Evolutionary conservation across 495 filamentous ascomycete species (phyloP).

Genomic region (Letharia lupina): DNA sequence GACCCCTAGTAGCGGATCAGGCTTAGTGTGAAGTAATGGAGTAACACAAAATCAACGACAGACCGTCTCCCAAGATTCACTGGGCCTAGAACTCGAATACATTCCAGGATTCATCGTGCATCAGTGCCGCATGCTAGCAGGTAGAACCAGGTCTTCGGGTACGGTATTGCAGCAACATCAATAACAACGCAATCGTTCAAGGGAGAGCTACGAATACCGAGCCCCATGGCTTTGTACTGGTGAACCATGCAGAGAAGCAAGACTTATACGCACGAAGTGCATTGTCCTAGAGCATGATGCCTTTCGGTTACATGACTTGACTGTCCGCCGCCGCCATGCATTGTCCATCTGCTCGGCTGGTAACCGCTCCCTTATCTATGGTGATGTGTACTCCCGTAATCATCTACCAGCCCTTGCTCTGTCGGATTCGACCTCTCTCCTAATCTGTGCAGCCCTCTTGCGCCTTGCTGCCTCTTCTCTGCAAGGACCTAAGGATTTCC

Average conservation of each 20-base stretch:
- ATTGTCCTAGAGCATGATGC: not conserved
- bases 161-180: not conserved
- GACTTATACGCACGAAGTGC: not conserved
- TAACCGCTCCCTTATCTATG: not conserved
- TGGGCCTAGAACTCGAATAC: not conserved
- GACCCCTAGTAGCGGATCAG: constrained; percentile 1
- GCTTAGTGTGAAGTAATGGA: not conserved
- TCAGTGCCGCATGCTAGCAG: not conserved
- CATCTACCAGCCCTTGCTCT: not conserved
- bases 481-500: not conserved
- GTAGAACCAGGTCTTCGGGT: not conserved
- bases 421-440: constrained; percentile 1
- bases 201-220: not conserved
- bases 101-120: not conserved
- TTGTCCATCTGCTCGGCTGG: not conserved
- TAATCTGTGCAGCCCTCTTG: constrained; percentile 3
- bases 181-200: not conserved
- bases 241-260: not conserved
- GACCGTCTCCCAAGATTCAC: not conserved
- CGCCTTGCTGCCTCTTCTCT: constrained; percentile 6
- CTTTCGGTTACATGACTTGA: not conserved
- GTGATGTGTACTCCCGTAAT: not conserved
- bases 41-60: constrained; percentile 3
- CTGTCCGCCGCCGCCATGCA: not conserved
- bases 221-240: not conserved